Conservation (phyloP, 192 early-diverging fungal genomes). For the Piromyces sp. region DNA sequence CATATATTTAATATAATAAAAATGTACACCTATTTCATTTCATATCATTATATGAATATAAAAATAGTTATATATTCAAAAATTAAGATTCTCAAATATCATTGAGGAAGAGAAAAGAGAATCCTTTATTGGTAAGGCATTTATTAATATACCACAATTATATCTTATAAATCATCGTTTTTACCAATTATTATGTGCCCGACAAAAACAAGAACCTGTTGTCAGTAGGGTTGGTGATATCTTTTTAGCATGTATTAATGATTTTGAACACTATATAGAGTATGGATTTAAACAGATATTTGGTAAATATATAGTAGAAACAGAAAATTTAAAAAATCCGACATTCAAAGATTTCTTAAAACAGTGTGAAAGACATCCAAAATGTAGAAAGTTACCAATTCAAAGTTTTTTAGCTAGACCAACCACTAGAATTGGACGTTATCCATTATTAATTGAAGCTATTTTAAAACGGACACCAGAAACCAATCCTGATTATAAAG, state of each 20-base stretch:
- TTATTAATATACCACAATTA: slow-evolving; percentile 55
- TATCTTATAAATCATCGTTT: slow-evolving; percentile 42
- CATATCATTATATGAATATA: too few species aligned
- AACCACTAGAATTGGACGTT: slow-evolving; percentile 71
- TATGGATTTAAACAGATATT: slow-evolving; percentile 77
- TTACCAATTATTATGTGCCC: slow-evolving; percentile 29
- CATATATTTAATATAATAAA: too few species aligned
- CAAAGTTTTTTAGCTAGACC: slow-evolving; percentile 78
- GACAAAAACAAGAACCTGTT: slow-evolving; percentile 52
- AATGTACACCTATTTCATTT: too few species aligned
- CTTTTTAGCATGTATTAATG: slow-evolving; percentile 48
- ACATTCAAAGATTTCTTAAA: background rate
- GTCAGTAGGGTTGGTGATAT: slow-evolving; percentile 74
- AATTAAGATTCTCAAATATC: slow-evolving; percentile 21
- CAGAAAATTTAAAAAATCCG: slow-evolving; percentile 49
- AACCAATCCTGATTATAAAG: slow-evolving; percentile 55
- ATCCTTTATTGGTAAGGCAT: slow-evolving; percentile 58
- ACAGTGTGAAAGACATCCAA: slow-evolving; percentile 51
- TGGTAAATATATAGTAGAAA: slow-evolving; percentile 64
- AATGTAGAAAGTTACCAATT: slow-evolving; percentile 62
- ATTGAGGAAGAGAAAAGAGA: slow-evolving; percentile 42
- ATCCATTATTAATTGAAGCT: slow-evolving; percentile 61
- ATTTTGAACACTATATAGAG: slow-evolving; percentile 59
- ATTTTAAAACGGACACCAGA: slow-evolving; percentile 69
- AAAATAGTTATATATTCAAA: background rate